Base-by-base conservation (phyloP, 2,329 filamentous ascomycete species). In the Verticillium albo-atrum region DNA sequence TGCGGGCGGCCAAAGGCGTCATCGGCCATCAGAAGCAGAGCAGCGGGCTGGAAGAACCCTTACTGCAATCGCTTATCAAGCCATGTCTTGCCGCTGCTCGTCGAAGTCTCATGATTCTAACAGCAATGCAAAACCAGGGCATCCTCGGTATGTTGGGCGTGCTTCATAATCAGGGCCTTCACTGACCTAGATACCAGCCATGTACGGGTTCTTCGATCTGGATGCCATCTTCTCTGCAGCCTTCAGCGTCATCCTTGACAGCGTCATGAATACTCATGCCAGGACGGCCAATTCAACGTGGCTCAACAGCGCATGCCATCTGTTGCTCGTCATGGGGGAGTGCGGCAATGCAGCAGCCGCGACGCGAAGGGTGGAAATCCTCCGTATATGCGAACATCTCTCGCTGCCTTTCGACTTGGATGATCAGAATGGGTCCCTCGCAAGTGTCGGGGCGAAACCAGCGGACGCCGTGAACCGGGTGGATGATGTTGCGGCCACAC, bases 171-270 rank as follows among this genome's bases (percentile, higher is more conserved):
- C 17, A n/a, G 12, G 15, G 15, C 25, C 12, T 30, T 14, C 14
- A 2, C 26, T 26, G 6, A 53, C 15, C 3, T 30, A 17, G 6
- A 15, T 6, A 26, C n/a, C 34, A 56, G 54, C 32, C 10, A 26
- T 28, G 14, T 56, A 42, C 25, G 32, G 32, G 12, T 56, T 56
- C 54, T 35, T 35, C 9, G 54, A 56, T 23, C 54, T 56, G 23
- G 54, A 56, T 23, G 37, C 54, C 34, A 35, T 56, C 34, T 56
- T 56, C 34, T 56, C 54, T 9, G 42, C 42, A 47, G 42, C 42
- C 42, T 47, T 47, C 42, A 47, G 42, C 42, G 42, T 47, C 20
- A 47, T 47, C 20, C 42, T 47, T 9, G 42, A 47, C 42, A 47
- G 42, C 42, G 42, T 47, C 42, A 47, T 47, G 42, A 47, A 47